Conservation (phyloP, 202 grass and related monocot species). For the Setaria italica region DNA sequence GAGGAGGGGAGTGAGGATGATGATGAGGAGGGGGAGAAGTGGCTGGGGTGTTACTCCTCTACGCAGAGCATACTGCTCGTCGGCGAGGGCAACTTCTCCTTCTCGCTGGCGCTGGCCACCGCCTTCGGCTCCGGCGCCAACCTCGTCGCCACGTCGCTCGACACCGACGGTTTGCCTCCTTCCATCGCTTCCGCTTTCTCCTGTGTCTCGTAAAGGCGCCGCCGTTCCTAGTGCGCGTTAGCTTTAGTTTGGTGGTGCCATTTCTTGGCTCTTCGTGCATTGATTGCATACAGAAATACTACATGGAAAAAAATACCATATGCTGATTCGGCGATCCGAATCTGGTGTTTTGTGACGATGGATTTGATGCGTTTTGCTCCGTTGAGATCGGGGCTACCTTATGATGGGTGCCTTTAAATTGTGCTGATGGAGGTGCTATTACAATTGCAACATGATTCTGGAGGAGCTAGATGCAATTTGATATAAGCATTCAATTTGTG, state of each 20-base stretch:
- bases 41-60: constrained; percentile 50
- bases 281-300: neutral
- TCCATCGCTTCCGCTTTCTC: neutral
- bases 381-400: neutral
- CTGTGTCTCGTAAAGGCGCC: neutral
- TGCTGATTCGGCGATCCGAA: neutral
- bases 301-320: neutral
- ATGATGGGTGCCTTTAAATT: neutral
- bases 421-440: neutral
- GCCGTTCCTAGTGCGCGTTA: neutral
- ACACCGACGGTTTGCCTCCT: constrained; percentile 40
- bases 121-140: constrained; percentile 57
- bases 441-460: neutral
- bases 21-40: constrained; percentile 17
- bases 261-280: neutral
- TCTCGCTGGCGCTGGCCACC: constrained; percentile 61
- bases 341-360: neutral
- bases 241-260: too few species aligned
- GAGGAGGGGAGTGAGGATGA: neutral
- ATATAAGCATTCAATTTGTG: neutral
- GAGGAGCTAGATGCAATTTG: neutral
- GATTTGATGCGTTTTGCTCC: neutral
- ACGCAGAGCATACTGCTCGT: constrained; percentile 49
- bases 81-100: constrained; percentile 67
- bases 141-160: constrained; percentile 61